These are phyloP conservation scores for Amaranthus tricolor DNA, from an alignment of 179 eudicot species.

Conservation along the genomic window DNA sequence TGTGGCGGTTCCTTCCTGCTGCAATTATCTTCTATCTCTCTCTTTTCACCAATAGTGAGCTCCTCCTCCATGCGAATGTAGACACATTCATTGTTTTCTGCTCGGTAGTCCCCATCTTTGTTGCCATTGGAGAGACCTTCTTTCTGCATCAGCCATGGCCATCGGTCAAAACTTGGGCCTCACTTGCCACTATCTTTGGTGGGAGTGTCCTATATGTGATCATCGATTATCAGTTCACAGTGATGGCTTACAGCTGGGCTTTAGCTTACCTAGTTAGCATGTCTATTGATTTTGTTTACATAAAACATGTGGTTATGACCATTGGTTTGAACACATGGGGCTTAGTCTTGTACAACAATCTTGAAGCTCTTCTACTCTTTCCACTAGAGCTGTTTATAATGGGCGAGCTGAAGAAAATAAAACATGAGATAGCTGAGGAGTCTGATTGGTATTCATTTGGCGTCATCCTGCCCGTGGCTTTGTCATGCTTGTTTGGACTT, in stretches of 20 bases:
- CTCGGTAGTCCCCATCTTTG: slow-evolving; percentile 88
- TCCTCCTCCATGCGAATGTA: slow-evolving; percentile 90
- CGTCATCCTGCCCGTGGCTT: slow-evolving; percentile 81
- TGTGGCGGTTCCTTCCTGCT: slow-evolving; percentile 93
- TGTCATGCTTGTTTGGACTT: slow-evolving; percentile 87
- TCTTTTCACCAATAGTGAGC: slow-evolving; percentile 94
- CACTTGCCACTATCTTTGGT: slow-evolving; percentile 78
- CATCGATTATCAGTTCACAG: slow-evolving; percentile 88
- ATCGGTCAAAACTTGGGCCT: slow-evolving; percentile 69
- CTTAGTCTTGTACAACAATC: slow-evolving; percentile 90
- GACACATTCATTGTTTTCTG: slow-evolving; percentile 95
- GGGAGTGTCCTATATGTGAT: slow-evolving; percentile 84
- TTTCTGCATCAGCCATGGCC: slow-evolving; percentile 98
- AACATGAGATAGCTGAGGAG: slow-evolving; percentile 75
- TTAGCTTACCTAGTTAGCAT: slow-evolving; percentile 85
- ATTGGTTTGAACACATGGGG: slow-evolving; percentile 95
- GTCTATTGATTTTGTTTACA: slow-evolving; percentile 95
- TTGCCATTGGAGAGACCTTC: slow-evolving; percentile 87
- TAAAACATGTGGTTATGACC: slow-evolving; percentile 96
- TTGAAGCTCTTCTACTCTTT: slow-evolving; percentile 81
- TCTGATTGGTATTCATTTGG: slow-evolving; percentile 77
- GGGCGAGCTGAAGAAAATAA: slow-evolving; percentile 93
- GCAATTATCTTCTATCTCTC: slow-evolving; percentile 88
- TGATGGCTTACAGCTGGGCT: slow-evolving; percentile 90
- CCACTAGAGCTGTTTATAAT: slow-evolving; percentile 83